Conservation (phyloP, 1,139 yeast species). For the Candida dubliniensis region DNA sequence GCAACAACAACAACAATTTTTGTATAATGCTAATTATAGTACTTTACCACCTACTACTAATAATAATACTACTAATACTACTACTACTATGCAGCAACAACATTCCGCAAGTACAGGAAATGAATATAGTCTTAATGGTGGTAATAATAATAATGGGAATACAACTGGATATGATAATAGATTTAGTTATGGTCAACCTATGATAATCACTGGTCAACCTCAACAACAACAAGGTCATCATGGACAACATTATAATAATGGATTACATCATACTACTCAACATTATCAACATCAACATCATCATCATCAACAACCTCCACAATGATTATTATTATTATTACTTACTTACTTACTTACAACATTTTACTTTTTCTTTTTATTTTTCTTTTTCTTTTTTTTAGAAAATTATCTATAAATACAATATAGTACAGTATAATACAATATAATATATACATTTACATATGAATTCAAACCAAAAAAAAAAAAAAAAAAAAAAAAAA, state of each 20-base stretch:
- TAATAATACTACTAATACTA: conserved; percentile 1
- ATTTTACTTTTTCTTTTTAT: no score
- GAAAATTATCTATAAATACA: no score
- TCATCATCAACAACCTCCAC: conserved; percentile 4
- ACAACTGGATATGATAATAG: conserved; percentile 15
- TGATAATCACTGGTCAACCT: no score
- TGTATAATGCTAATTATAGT: conserved; percentile 1
- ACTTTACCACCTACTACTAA: conserved; percentile 6
- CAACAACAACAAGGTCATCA: background rate
- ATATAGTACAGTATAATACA: no score
- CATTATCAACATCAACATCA: background rate
- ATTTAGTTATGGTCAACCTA: conserved; percentile 16
- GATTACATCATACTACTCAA: no score
- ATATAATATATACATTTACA: no score
- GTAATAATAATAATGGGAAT: no score
- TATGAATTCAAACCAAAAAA: no score
- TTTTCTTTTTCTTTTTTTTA: no score
- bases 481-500: no score
- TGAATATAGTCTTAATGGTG: conserved; percentile 18
- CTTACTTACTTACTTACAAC: no score
- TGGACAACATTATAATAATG: background rate
- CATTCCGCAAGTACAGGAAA: conserved; percentile 19
- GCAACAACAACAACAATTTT: conserved; percentile 10
- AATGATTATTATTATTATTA: background rate
- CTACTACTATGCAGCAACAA: background rate